phyloP scores from a whole-genome alignment of 2,329 filamentous ascomycete species.

The Diplodia seriata region DNA sequence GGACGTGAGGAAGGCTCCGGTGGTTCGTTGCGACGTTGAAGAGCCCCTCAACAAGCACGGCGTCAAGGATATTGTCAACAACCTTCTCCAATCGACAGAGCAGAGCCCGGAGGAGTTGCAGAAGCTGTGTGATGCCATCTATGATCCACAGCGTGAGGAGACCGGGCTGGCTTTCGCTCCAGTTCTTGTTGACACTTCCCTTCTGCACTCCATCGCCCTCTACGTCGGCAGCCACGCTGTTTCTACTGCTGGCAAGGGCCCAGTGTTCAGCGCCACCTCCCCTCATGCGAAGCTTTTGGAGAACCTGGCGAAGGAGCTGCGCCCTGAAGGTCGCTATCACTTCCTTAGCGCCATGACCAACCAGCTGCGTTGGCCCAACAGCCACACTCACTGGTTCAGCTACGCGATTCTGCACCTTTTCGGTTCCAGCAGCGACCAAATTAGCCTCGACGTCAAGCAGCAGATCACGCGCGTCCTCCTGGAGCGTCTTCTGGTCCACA shows the following conservation, averaged over 20 bases:
- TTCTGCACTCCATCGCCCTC: slow-evolving; percentile 83
- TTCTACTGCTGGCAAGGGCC: slow-evolving; percentile 64
- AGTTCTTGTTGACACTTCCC: slow-evolving; percentile 70
- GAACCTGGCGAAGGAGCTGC: slow-evolving; percentile 76
- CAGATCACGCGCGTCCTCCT: slow-evolving; percentile 88
- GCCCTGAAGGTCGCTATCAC: slow-evolving; percentile 81
- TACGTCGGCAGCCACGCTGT: slow-evolving; percentile 80
- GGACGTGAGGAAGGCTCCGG: slow-evolving; percentile 72
- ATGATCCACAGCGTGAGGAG: slow-evolving; percentile 63
- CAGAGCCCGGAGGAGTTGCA: slow-evolving; percentile 76
- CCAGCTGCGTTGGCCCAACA: slow-evolving; percentile 88
- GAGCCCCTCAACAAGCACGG: slow-evolving; percentile 57
- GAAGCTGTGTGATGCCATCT: slow-evolving; percentile 76
- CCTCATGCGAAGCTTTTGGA: slow-evolving; percentile 76
- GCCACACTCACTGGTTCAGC: slow-evolving; percentile 91
- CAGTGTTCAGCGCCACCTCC: slow-evolving; percentile 69
- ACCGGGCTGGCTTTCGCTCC: slow-evolving; percentile 71
- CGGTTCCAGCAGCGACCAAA: slow-evolving; percentile 64
- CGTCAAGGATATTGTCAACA: slow-evolving; percentile 62
- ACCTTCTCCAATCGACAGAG: slow-evolving; percentile 58
- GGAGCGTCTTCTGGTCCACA: slow-evolving; percentile 85
- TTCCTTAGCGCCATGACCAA: slow-evolving; percentile 85
- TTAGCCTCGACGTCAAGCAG: slow-evolving; percentile 81
- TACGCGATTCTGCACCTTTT: slow-evolving; percentile 86
- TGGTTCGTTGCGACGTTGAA: slow-evolving; percentile 68